Evolutionary conservation across 1,139 yeast species (phyloP).

Genomic region (Geotrichum fermentans): DNA sequence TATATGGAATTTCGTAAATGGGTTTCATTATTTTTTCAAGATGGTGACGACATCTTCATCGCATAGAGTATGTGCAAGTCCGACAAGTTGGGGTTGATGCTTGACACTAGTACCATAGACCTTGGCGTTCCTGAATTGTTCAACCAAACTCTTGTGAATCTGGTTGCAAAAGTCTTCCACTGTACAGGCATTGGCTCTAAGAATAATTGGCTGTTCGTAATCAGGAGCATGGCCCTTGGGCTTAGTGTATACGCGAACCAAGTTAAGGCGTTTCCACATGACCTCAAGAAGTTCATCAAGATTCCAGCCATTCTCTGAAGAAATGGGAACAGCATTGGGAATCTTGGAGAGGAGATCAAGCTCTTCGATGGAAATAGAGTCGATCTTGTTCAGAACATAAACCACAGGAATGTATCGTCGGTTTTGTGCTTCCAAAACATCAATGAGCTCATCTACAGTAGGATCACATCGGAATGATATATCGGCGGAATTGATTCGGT

Average conservation of each 20-base stretch:
- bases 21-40: slow-evolving; percentile 56
- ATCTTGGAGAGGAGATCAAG: slow-evolving; percentile 82
- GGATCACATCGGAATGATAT: slow-evolving; percentile 96
- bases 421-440: slow-evolving; percentile 83
- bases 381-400: slow-evolving; percentile 91
- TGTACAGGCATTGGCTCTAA: slow-evolving; percentile 72
- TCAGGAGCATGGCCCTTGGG: slow-evolving; percentile 95
- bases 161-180: slow-evolving; percentile 96
- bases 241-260: slow-evolving; percentile 93
- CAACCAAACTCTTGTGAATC: slow-evolving; percentile 89
- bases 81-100: slow-evolving; percentile 97
- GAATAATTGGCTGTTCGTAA: slow-evolving; percentile 88
- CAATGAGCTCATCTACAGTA: slow-evolving; percentile 90
- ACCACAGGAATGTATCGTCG: slow-evolving; percentile 93
- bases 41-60: slow-evolving; percentile 98
- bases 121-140: slow-evolving; percentile 85
- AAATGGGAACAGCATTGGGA: slow-evolving; percentile 95
- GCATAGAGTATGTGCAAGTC: slow-evolving; percentile 70
- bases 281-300: slow-evolving; percentile 85
- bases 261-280: slow-evolving; percentile 88
- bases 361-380: slow-evolving; percentile 89
- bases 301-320: slow-evolving; percentile 95
- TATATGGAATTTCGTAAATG: slow-evolving; percentile 2
- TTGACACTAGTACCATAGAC: slow-evolving; percentile 91
- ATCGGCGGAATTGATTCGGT: slow-evolving; percentile 93